Conservation (phyloP, 2,329 filamentous ascomycete species). For the Penicillium sp. region DNA sequence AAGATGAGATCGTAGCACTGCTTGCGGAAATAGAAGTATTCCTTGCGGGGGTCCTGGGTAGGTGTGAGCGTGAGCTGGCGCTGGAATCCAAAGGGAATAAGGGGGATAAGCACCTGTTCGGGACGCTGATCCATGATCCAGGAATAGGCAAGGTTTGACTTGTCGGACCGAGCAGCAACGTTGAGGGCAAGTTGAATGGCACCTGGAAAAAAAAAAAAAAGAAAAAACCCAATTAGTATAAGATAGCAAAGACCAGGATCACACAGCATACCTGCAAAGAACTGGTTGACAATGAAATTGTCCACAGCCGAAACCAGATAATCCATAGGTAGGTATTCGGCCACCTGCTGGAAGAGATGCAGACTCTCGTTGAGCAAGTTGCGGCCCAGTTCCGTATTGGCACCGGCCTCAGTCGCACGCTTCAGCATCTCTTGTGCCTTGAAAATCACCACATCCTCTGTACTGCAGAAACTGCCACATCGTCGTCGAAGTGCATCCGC, state of each 20-base stretch:
- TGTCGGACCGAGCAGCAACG: constrained; percentile 80
- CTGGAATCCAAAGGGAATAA: constrained; percentile 1
- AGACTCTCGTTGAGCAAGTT: constrained; percentile 84
- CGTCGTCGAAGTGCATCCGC: constrained; percentile 88
- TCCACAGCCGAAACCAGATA: constrained; percentile 75
- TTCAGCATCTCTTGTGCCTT: constrained; percentile 95
- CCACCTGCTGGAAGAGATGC: constrained; percentile 83
- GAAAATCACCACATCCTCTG: constrained; percentile 96
- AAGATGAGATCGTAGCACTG: constrained; percentile 86
- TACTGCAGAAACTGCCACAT: constrained; percentile 95
- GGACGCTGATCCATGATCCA: constrained; percentile 87
- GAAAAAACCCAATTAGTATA: neutral
- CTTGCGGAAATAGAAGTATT: constrained; percentile 68
- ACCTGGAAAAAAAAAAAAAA: constrained; percentile 42
- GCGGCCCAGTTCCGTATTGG: constrained; percentile 72
- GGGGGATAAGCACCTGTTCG: constrained; percentile 43
- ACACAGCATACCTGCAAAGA: constrained; percentile 67
- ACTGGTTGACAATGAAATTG: constrained; percentile 77
- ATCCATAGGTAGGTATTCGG: constrained; percentile 73
- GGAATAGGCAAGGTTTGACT: constrained; percentile 76
- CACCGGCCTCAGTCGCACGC: constrained; percentile 74
- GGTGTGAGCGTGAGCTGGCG: constrained; percentile 15
- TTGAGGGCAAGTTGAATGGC: constrained; percentile 83
- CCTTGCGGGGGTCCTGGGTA: constrained; percentile 61
- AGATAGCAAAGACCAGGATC: constrained; percentile 12